phyloP scores from a whole-genome alignment of 2,329 filamentous ascomycete species.

The Pseudogymnoascus sp. region DNA sequence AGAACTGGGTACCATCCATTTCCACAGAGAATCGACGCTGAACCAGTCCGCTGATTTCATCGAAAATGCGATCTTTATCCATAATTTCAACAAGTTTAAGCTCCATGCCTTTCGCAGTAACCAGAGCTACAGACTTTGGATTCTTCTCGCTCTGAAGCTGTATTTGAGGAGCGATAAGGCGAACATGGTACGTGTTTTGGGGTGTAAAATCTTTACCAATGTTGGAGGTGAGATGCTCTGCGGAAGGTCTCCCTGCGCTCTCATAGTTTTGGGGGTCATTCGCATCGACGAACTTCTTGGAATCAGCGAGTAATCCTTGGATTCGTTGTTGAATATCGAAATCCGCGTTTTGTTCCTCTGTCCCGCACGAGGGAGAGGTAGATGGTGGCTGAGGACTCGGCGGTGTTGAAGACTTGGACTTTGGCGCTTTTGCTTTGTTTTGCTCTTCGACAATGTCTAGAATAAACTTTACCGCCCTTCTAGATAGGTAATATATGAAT shows the following conservation, averaged over 20 bases:
- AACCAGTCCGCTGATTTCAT: conserved; percentile 89
- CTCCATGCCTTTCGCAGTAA: conserved; percentile 96
- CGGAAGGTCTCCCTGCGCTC: conserved; percentile 31
- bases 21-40: conserved; percentile 88
- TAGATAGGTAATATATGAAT: conserved; percentile 95
- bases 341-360: conserved; percentile 32
- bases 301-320: conserved; percentile 75
- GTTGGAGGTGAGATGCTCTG: conserved; percentile 60
- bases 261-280: conserved; percentile 41
- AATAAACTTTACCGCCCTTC: conserved; percentile 94
- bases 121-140: conserved; percentile 88
- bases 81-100: conserved; percentile 96
- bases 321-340: conserved; percentile 75
- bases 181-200: conserved; percentile 89
- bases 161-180: conserved; percentile 93
- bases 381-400: conserved; percentile 13
- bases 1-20: conserved; percentile 98
- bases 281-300: conserved; percentile 69
- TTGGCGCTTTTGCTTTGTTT: conserved; percentile 54
- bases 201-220: conserved; percentile 83
- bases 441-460: conserved; percentile 96
- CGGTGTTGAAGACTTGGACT: conserved; percentile 19
- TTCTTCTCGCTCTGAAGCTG: conserved; percentile 99
- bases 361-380: conserved; percentile 11
- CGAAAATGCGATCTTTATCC: conserved; percentile 87